Base-by-base conservation (phyloP, 2,329 filamentous ascomycete species). In the Penicillium sp. region DNA sequence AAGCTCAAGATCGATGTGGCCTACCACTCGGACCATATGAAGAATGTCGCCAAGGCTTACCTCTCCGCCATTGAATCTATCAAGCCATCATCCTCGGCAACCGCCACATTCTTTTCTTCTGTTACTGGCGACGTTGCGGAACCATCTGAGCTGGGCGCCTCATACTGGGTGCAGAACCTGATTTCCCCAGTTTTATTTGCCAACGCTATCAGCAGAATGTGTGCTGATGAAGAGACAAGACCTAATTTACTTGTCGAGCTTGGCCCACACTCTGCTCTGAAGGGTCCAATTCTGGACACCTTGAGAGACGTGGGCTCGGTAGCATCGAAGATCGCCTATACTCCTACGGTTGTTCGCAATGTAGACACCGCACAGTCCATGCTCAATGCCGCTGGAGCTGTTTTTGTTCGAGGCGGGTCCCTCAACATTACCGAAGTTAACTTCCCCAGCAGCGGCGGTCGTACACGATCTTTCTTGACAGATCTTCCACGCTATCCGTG, bases 401-500 rank as follows among this genome's bases (percentile, higher is more conserved):
- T 39, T 2, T 57, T 50, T 16, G 34, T 50, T 13, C 41, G 45
- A 7, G 55, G 55, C 8, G 40, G 30, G 1, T 20, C 11, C 8
- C 44, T 55, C 13, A 41, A 55, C 3, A 51, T 49, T 15, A 48
- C 34, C 2, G 36, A 28, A 4, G 17, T 56, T 14, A 55, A 56
- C 26, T 55, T 55, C 33, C 46, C 53, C 3, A 33, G 17, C 15
- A 53, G 42, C 8, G 39, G 25, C 23, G 46, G 30, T n/a, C 11
- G 14, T n/a, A 43, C 45, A 17, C 46, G 52, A 3, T 47, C 42
- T 4, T 47, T 57, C 28, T 27, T 63, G 30, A 50, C 40, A 2
- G 56, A 62, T 21, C 40, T 72, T 0, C 74, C 75, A 1, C 41
- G 53, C 0, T 78, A 78, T 40, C 64, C 68, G 0, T 78, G 74